Evolutionary conservation across 768 basidiomycete genomes (phyloP).

Genomic region (Tylopilus vinaceipallidus): DNA sequence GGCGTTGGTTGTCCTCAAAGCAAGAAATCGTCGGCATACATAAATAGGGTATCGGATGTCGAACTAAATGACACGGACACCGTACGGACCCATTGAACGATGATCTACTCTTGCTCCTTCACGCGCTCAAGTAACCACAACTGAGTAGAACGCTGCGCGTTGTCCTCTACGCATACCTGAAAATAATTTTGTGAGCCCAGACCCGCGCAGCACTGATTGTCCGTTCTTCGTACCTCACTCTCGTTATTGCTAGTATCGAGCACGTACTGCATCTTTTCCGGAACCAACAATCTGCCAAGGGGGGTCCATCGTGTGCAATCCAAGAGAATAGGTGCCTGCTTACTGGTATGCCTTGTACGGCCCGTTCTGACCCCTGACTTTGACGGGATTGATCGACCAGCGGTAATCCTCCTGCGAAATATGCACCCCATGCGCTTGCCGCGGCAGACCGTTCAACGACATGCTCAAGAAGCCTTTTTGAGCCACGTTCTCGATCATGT

Average conservation of each 20-base stretch:
- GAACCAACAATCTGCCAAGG: neutral
- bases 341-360: neutral
- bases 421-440: neutral
- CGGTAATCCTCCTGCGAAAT: neutral
- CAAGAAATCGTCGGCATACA: too few species aligned
- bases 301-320: neutral
- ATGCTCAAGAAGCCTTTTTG: neutral
- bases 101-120: neutral
- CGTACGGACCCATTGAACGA: too few species aligned
- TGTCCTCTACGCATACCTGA: too few species aligned
- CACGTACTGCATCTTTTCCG: neutral
- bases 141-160: neutral
- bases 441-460: neutral
- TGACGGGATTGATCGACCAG: conserved; percentile 4
- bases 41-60: too few species aligned
- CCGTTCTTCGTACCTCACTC: too few species aligned
- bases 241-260: neutral
- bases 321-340: neutral
- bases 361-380: neutral
- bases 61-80: too few species aligned
- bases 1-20: too few species aligned
- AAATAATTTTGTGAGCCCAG: too few species aligned
- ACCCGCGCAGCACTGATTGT: too few species aligned
- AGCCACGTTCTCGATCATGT: neutral
- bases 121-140: conserved; percentile 5